phyloP scores from a whole-genome alignment of 208 protist genomes.

The Leishmania tarentolae region DNA sequence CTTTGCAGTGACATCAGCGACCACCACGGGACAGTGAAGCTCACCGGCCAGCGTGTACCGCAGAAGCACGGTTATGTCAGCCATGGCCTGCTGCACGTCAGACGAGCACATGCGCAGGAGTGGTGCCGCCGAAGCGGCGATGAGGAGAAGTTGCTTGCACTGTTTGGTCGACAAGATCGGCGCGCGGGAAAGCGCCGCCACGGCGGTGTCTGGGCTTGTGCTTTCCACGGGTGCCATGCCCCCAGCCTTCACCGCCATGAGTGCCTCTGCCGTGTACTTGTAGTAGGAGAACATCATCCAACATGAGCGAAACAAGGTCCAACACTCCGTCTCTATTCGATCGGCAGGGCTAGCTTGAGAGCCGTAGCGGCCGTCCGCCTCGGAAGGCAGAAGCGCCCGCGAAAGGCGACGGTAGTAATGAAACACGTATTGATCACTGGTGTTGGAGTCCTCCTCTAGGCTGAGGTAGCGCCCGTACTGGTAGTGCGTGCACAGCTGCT shows the following conservation, averaged over 20 bases:
- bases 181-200: conserved; percentile 3
- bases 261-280: conserved; percentile 61
- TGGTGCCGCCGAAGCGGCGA: conserved; percentile 64
- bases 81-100: conserved; percentile 76
- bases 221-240: conserved; percentile 7
- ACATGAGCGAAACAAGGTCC: conserved; percentile 65
- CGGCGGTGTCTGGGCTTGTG: neutral
- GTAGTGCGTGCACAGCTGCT: conserved; percentile 56
- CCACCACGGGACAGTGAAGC: conserved; percentile 12
- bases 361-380: conserved; percentile 20
- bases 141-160: conserved; percentile 50
- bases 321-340: conserved; percentile 30
- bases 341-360: conserved; percentile 17
- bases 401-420: conserved; percentile 58
- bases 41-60: conserved; percentile 40
- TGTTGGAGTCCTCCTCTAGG: conserved; percentile 45
- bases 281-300: conserved; percentile 87
- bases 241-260: conserved; percentile 28
- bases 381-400: conserved; percentile 14
- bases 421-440: conserved; percentile 52
- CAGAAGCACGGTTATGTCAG: conserved; percentile 66
- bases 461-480: conserved; percentile 53
- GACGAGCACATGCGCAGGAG: conserved; percentile 82
- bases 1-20: conserved; percentile 21
- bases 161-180: conserved; percentile 38